Percentiles rank a stretch among this genome's conserved stretches.
Evolutionary conservation across 257 asterid species (phyloP).

Genomic region (Solanum chilense): DNA sequence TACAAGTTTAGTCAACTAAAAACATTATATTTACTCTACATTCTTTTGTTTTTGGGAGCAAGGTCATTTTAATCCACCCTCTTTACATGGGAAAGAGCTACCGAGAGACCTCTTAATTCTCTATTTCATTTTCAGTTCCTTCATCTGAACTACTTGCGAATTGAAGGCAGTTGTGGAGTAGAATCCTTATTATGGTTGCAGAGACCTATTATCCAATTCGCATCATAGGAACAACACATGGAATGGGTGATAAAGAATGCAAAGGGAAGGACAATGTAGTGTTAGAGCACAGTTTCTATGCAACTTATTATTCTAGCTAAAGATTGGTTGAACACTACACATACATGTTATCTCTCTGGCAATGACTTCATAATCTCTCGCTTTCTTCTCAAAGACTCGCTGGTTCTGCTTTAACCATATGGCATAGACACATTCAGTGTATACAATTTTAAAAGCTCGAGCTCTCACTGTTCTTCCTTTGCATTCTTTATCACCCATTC

Average conservation of each 20-base stretch:
- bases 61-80: background rate
- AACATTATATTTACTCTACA: background rate
- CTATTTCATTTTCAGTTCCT: background rate
- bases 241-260: background rate
- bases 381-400: background rate
- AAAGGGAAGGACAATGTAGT: background rate
- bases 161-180: background rate
- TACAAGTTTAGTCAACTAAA: background rate
- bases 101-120: background rate
- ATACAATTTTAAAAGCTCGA: background rate
- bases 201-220: background rate
- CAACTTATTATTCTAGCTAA: background rate
- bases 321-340: background rate
- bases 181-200: background rate
- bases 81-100: background rate
- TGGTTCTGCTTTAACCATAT: background rate
- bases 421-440: background rate
- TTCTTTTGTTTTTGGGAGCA: background rate
- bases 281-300: background rate
- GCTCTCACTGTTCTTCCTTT: background rate
- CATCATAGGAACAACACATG: background rate
- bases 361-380: background rate
- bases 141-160: background rate
- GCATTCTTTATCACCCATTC: background rate
- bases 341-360: background rate